Evolutionary conservation across 164 flowering plant species (phyloP).

Genomic region (Vitis amurensis): DNA sequence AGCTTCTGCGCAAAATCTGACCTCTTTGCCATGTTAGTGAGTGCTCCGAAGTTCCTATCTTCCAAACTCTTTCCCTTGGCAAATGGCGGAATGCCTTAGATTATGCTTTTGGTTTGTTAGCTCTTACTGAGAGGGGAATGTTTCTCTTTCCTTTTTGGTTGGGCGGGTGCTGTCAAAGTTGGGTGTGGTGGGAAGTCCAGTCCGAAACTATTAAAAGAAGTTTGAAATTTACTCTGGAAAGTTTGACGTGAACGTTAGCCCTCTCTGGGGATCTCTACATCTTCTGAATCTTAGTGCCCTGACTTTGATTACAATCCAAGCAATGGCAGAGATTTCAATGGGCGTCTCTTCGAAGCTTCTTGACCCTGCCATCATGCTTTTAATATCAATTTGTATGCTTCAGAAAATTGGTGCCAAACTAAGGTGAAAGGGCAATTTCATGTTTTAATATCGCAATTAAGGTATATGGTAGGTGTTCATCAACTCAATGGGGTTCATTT

Average conservation of each 20-base stretch:
- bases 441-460: too few relatives aligned
- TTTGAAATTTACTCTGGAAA: slow-evolving; percentile 13
- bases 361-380: not conserved
- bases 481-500: too few relatives aligned
- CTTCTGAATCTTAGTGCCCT: slow-evolving; percentile 5
- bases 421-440: not conserved
- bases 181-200: slow-evolving; percentile 48
- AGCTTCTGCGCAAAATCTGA: slow-evolving; percentile 90
- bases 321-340: slow-evolving; percentile 32
- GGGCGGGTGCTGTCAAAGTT: slow-evolving; percentile 54
- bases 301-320: slow-evolving; percentile 75
- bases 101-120: slow-evolving; percentile 3
- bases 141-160: slow-evolving; percentile 29
- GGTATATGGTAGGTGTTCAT: too few relatives aligned
- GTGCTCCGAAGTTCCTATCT: not conserved
- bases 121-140: slow-evolving; percentile 7
- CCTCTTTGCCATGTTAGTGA: slow-evolving; percentile 50
- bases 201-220: slow-evolving; percentile 14
- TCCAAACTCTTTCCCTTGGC: slow-evolving; percentile 2
- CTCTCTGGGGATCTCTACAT: slow-evolving; percentile 10
- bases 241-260: slow-evolving; percentile 63
- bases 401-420: not conserved
- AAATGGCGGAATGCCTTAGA: slow-evolving; percentile 8
- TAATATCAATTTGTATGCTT: not conserved
- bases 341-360: slow-evolving; percentile 39